Evolutionary conservation across 257 asterid genomes (phyloP).

Genomic region (Lithospermum erythrorhizon): DNA sequence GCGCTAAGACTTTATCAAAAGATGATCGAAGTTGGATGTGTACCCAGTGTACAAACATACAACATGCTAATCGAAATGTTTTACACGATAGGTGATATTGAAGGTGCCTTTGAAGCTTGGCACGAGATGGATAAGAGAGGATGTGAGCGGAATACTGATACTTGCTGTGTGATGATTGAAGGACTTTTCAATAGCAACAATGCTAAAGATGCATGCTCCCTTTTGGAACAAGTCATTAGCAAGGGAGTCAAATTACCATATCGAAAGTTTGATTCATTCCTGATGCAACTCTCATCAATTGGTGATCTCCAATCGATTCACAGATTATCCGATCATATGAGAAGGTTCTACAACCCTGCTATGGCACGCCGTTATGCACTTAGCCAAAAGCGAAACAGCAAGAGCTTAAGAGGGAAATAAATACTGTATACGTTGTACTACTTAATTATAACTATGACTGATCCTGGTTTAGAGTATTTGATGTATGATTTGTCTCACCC

Average conservation of each 20-base stretch:
- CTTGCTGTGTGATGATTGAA: slow-evolving; percentile 76
- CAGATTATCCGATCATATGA: slow-evolving; percentile 79
- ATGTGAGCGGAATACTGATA: slow-evolving; percentile 56
- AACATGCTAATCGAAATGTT: slow-evolving; percentile 72
- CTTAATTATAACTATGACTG: no score
- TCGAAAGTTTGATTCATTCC: slow-evolving; percentile 49
- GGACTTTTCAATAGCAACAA: slow-evolving; percentile 61
- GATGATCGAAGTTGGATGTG: slow-evolving; percentile 53
- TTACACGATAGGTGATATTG: slow-evolving; percentile 41
- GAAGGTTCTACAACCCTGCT: slow-evolving; percentile 75
- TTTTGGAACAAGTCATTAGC: slow-evolving; percentile 54
- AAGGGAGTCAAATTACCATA: slow-evolving; percentile 69
- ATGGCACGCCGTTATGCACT: slow-evolving; percentile 85
- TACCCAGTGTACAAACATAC: slow-evolving; percentile 84
- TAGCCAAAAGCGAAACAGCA: slow-evolving; percentile 60
- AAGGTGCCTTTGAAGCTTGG: slow-evolving; percentile 83
- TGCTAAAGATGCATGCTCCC: slow-evolving; percentile 46
- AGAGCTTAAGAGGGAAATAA: slow-evolving; percentile 61
- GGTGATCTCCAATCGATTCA: slow-evolving; percentile 74
- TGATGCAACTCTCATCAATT: slow-evolving; percentile 52
- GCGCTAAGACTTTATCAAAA: slow-evolving; percentile 45
- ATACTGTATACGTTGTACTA: neutral
- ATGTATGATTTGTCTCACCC: no score
- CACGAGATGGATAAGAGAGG: slow-evolving; percentile 61
- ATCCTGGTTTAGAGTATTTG: no score